Percentiles rank a stretch among this genome's conserved stretches.
phyloP scores from a whole-genome alignment of 2,329 filamentous ascomycete species.

The Colletotrichum sp. region DNA sequence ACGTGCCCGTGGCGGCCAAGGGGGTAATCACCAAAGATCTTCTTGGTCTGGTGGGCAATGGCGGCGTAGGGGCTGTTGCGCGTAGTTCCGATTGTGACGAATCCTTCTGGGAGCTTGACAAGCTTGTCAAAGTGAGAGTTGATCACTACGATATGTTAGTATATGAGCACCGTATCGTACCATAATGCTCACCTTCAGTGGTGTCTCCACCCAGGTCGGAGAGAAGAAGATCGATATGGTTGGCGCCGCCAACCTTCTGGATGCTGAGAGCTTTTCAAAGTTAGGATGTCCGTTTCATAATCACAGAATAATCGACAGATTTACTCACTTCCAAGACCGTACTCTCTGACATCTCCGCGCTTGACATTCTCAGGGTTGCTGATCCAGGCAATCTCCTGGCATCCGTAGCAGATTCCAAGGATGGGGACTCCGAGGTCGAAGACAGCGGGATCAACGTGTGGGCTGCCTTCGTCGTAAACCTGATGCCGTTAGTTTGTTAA shows the following conservation, averaged over 20 bases:
- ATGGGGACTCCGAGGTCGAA: constrained; percentile 76
- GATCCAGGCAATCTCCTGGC: constrained; percentile 69
- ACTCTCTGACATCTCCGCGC: constrained; percentile 23
- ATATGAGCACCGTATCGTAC: not conserved
- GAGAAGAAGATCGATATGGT: constrained; percentile 77
- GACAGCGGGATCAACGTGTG: constrained; percentile 76
- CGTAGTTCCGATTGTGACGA: constrained; percentile 76
- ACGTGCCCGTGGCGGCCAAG: not conserved
- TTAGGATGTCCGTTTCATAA: constrained; percentile 32
- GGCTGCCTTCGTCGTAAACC: not conserved
- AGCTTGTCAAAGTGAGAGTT: constrained; percentile 95
- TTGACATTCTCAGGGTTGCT: constrained; percentile 51
- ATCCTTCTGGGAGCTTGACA: constrained; percentile 72
- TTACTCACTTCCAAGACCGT: not conserved
- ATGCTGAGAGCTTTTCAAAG: constrained; percentile 53
- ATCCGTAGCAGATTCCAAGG: constrained; percentile 54
- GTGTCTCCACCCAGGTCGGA: constrained; percentile 69
- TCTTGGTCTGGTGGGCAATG: constrained; percentile 74
- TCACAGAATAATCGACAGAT: not conserved
- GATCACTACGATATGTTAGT: constrained; percentile 53
- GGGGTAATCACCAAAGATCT: constrained; percentile 64
- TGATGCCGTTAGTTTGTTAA: not conserved
- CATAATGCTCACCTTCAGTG: constrained; percentile 49
- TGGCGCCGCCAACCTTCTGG: constrained; percentile 59
- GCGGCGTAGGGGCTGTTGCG: constrained; percentile 79